phyloP scores from a whole-genome alignment of 2,329 filamentous ascomycete species.

The Calcarisporium arbuscula region DNA sequence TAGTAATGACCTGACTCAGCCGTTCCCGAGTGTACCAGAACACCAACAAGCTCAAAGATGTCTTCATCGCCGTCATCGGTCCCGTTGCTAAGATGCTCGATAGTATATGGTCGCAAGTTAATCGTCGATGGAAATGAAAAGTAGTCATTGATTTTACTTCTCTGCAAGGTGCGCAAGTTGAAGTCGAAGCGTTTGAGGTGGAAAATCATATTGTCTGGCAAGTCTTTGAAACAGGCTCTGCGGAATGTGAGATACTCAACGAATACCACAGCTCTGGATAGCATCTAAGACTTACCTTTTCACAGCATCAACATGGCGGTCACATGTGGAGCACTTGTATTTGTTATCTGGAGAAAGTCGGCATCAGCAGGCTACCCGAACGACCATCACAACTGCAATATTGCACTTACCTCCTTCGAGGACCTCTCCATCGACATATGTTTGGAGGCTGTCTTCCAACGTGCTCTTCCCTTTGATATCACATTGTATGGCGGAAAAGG shows the following conservation, averaged over 20 bases:
- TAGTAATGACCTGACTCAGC: constrained; percentile 97
- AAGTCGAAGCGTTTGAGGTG: constrained; percentile 88
- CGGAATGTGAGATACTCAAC: constrained; percentile 10
- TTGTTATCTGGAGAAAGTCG: constrained; percentile 84
- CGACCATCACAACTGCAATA: too few relatives aligned
- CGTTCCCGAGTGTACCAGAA: constrained; percentile 88
- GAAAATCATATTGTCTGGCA: constrained; percentile 91
- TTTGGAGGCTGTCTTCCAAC: constrained; percentile 80
- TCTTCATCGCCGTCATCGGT: constrained; percentile 55
- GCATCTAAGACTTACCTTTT: constrained; percentile 53
- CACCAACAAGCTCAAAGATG: constrained; percentile 86
- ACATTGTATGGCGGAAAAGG: constrained; percentile 91
- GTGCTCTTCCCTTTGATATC: constrained; percentile 88
- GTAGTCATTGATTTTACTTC: constrained; percentile 91
- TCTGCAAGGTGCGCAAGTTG: constrained; percentile 67
- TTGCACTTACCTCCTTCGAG: constrained; percentile 71
- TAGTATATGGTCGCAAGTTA: constrained; percentile 83
- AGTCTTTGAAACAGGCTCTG: constrained; percentile 82
- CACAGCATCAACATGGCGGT: constrained; percentile 84
- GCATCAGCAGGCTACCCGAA: too few relatives aligned
- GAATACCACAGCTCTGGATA: neutral
- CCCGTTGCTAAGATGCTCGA: constrained; percentile 70
- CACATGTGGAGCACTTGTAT: constrained; percentile 91
- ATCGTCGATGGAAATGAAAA: constrained; percentile 82
- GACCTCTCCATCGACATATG: constrained; percentile 93